Conservation (phyloP, 179 eudicot species). For the Drosera spatulata region DNA sequence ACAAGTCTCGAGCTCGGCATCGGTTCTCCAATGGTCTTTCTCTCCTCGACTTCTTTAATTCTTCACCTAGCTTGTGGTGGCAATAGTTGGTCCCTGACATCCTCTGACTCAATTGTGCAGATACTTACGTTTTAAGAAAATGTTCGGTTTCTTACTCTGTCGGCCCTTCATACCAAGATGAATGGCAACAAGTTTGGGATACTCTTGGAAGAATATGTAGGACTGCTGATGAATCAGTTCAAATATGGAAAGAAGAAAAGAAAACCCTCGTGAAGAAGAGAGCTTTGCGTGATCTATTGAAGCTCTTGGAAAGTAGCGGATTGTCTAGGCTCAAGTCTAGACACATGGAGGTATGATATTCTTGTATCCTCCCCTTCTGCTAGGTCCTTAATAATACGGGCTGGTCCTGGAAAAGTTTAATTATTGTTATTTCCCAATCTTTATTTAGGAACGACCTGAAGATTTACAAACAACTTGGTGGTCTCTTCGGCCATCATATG, state of each 20-base stretch:
- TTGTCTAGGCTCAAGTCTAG: constrained; percentile 58
- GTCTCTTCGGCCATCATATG: constrained; percentile 79
- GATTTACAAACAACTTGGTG: constrained; percentile 40
- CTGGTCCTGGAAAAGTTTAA: too few relatives aligned
- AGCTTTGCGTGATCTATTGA: constrained; percentile 58
- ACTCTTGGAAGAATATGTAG: constrained; percentile 43
- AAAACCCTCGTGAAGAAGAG: constrained; percentile 64
- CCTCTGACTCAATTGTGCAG: constrained; percentile 20
- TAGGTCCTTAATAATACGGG: too few relatives aligned
- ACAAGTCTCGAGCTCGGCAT: constrained; percentile 11
- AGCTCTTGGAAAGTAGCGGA: constrained; percentile 62
- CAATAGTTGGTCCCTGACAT: background rate
- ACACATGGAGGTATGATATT: constrained; percentile 22
- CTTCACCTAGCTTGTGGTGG: background rate
- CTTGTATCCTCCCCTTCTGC: background rate
- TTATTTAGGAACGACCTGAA: constrained; percentile 38
- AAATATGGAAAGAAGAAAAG: constrained; percentile 67
- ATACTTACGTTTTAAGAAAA: constrained; percentile 15
- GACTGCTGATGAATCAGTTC: constrained; percentile 46
- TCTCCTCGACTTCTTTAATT: background rate
- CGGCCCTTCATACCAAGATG: constrained; percentile 32
- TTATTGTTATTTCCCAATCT: background rate
- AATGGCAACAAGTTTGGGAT: constrained; percentile 38
- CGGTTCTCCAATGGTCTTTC: constrained; percentile 13
- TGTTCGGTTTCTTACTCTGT: constrained; percentile 22